Percentiles rank a stretch among this genome's conserved stretches.
Evolutionary conservation across 306 rosid genomes (phyloP).

Genomic region (Rosa rugosa): DNA sequence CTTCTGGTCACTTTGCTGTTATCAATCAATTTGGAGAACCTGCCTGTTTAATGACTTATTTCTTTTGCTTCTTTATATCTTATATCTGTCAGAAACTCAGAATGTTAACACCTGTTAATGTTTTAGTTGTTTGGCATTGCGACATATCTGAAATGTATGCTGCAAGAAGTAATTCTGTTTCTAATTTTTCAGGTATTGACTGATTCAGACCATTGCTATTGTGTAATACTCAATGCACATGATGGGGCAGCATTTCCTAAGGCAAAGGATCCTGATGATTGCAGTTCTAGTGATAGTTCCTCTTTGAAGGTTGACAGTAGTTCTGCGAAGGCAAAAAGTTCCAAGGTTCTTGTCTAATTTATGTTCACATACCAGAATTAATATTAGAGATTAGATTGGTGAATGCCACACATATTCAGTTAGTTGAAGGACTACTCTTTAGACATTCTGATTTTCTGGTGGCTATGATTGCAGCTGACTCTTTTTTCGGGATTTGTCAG

Average conservation of each 20-base stretch:
- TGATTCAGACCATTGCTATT: constrained; percentile 89
- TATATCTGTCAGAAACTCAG: not conserved
- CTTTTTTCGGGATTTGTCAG: constrained; percentile 99
- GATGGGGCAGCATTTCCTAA: constrained; percentile 95
- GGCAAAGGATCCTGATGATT: constrained; percentile 43
- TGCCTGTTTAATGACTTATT: not conserved
- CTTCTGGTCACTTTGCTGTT: not conserved
- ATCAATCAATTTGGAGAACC: not conserved
- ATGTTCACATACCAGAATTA: constrained; percentile 21
- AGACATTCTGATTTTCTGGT: constrained; percentile 42
- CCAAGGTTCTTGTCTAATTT: constrained; percentile 61
- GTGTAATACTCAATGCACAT: constrained; percentile 96
- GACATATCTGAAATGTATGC: not conserved
- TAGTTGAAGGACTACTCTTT: constrained; percentile 18
- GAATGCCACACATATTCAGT: not conserved
- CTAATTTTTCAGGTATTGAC: constrained; percentile 73
- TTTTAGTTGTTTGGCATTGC: not conserved
- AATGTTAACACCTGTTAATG: not conserved
- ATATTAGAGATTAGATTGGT: constrained; percentile 2
- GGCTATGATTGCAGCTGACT: constrained; percentile 69
- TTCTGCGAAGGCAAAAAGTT: constrained; percentile 40
- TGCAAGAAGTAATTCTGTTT: constrained; percentile 16
- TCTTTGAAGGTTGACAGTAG: constrained; percentile 33
- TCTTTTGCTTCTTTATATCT: not conserved
- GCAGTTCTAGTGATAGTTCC: constrained; percentile 48